These are phyloP conservation scores for Candida glucosophila DNA, from an alignment of 1,139 yeast species.

Conservation along the genomic window DNA sequence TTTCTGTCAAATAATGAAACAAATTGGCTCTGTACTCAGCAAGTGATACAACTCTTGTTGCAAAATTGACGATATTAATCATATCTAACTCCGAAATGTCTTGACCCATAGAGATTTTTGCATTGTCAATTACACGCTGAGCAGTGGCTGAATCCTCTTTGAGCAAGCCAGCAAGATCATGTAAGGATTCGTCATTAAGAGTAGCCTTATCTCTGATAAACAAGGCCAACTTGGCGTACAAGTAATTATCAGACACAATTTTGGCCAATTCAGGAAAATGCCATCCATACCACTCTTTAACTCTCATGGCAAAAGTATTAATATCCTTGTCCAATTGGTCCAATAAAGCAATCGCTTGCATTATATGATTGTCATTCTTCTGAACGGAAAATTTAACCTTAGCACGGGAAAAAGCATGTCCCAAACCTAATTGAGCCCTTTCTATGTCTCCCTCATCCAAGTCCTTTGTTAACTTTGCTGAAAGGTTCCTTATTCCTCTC, in stretches of 20 bases:
- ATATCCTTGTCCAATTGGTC: conserved; percentile 97
- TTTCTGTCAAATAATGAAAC: conserved; percentile 77
- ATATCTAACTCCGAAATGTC: conserved; percentile 87
- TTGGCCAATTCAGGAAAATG: conserved; percentile 99
- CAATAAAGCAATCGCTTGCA: conserved; percentile 94
- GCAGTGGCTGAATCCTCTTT: conserved; percentile 93
- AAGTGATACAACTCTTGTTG: conserved; percentile 90
- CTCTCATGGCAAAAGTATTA: conserved; percentile 96
- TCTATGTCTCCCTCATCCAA: conserved; percentile 93
- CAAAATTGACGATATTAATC: conserved; percentile 78
- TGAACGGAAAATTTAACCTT: conserved; percentile 98
- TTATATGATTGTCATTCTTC: conserved; percentile 96
- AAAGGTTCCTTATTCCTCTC: conserved; percentile 91
- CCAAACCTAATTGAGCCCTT: conserved; percentile 97
- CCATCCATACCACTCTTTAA: conserved; percentile 99
- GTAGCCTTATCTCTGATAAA: conserved; percentile 83
- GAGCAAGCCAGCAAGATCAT: conserved; percentile 80
- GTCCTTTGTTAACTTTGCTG: conserved; percentile 81
- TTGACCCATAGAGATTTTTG: conserved; percentile 98
- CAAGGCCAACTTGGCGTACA: conserved; percentile 75
- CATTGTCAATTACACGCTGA: conserved; percentile 76
- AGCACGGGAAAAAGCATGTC: conserved; percentile 98
- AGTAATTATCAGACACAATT: conserved; percentile 87
- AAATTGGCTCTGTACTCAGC: conserved; percentile 92
- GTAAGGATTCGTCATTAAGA: conserved; percentile 74